A percentile compares a stretch with the other conserved stretches of the same genome.
phyloP scores from a whole-genome alignment of 139 green algal species.

The Coelastrella sp. region DNA sequence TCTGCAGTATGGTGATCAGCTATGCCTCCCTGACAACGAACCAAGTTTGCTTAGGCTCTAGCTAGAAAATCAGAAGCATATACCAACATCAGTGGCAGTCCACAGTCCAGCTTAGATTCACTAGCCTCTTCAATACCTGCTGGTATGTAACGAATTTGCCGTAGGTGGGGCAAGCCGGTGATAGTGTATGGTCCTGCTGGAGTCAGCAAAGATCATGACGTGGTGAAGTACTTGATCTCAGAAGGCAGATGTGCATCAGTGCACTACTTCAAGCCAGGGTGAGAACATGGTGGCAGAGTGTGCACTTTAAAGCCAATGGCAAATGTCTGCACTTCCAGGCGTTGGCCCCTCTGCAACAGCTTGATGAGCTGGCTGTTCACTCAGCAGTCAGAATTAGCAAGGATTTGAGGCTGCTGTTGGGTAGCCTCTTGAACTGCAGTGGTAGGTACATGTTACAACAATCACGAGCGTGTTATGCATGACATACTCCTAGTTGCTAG shows the following conservation, averaged over 20 bases:
- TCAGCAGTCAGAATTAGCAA: no score
- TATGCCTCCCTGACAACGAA: not conserved
- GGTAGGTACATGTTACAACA: no score
- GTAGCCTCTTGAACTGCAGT: no score
- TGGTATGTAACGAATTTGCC: not conserved
- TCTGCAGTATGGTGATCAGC: not conserved
- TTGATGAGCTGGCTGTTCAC: no score
- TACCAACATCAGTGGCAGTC: no score
- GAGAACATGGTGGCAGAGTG: not conserved
- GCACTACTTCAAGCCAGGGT: conserved; percentile 67
- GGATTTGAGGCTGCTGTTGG: no score
- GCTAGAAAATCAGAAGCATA: no score
- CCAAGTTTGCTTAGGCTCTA: not conserved
- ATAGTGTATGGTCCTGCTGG: conserved; percentile 72
- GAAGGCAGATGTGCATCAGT: conserved; percentile 63
- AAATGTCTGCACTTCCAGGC: not conserved
- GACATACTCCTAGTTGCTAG: not conserved
- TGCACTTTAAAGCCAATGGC: not conserved
- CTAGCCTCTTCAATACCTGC: no score
- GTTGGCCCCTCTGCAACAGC: no score
- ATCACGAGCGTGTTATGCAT: not conserved
- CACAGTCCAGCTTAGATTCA: no score
- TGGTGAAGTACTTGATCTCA: conserved; percentile 68
- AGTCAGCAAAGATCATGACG: conserved; percentile 75
- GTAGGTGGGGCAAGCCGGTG: conserved; percentile 77